phyloP scores from a whole-genome alignment of 2,329 filamentous ascomycete species.

The Stromatinia cepivora region DNA sequence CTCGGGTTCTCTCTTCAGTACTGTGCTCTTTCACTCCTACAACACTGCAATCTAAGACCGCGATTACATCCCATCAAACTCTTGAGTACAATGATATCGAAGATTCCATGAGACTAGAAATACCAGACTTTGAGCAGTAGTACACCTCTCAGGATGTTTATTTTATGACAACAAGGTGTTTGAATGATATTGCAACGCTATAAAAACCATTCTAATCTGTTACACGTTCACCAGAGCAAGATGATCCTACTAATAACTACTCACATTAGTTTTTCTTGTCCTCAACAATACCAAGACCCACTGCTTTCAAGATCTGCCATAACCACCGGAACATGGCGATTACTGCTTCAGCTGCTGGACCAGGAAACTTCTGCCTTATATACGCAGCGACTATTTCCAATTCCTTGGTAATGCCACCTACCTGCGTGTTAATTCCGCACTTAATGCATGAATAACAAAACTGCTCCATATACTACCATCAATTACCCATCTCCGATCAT shows the following conservation, averaged over 20 bases:
- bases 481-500: slow-evolving; percentile 51
- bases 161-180: neutral
- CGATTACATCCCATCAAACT: neutral
- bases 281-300: slow-evolving; percentile 35
- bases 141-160: neutral
- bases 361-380: slow-evolving; percentile 47
- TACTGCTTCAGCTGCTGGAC: slow-evolving; percentile 48
- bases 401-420: slow-evolving; percentile 53
- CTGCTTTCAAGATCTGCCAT: slow-evolving; percentile 45
- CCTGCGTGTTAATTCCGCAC: slow-evolving; percentile 19
- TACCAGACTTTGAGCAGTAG: neutral
- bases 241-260: neutral
- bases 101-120: neutral
- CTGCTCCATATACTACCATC: slow-evolving; percentile 58
- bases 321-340: slow-evolving; percentile 44
- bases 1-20: too few relatives aligned
- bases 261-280: slow-evolving; percentile 23
- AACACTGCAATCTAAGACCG: too few relatives aligned
- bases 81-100: neutral
- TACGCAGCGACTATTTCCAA: slow-evolving; percentile 58
- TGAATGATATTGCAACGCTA: neutral
- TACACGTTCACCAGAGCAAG: neutral
- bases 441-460: slow-evolving; percentile 4
- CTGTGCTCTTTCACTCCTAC: too few relatives aligned
- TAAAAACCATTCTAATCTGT: neutral